Conservation (phyloP, 2,329 filamentous ascomycete species). For the Ophiostoma fasciatum region DNA sequence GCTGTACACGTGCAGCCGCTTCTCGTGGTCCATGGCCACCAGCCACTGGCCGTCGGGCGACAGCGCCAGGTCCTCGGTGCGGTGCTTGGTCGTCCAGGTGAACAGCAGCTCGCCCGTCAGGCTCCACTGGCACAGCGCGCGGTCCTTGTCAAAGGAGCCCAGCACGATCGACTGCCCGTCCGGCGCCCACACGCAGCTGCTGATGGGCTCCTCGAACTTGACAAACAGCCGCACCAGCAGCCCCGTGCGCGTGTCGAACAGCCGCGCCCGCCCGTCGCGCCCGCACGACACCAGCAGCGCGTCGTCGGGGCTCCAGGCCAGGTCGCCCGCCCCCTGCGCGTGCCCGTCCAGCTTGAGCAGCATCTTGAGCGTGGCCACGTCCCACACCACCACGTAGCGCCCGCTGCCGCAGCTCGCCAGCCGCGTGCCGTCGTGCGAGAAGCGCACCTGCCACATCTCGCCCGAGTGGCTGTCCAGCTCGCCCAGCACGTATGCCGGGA, state of each 20-base stretch:
- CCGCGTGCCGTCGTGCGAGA: conserved; percentile 73
- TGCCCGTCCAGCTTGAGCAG: conserved; percentile 51
- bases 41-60: conserved; percentile 68
- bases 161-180: conserved; percentile 68
- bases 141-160: conserved; percentile 54
- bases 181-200: conserved; percentile 75
- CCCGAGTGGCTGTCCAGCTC: conserved; percentile 61
- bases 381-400: conserved; percentile 65
- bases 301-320: conserved; percentile 89
- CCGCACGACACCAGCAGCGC: conserved; percentile 73
- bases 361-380: conserved; percentile 54
- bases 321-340: conserved; percentile 55
- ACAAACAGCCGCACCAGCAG: conserved; percentile 46
- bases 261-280: conserved; percentile 53
- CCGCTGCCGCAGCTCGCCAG: conserved; percentile 73
- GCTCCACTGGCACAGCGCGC: conserved; percentile 58
- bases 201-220: conserved; percentile 71
- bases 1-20: conserved; percentile 69
- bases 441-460: conserved; percentile 85
- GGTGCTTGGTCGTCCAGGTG: conserved; percentile 54
- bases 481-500: conserved; percentile 56
- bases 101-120: conserved; percentile 45
- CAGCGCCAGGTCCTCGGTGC: conserved; percentile 74
- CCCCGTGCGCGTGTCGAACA: conserved; percentile 65
- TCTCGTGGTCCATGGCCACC: conserved; percentile 58